phyloP scores from a whole-genome alignment of 2,329 filamentous ascomycete genomes.

The Exophiala alcalophila region DNA sequence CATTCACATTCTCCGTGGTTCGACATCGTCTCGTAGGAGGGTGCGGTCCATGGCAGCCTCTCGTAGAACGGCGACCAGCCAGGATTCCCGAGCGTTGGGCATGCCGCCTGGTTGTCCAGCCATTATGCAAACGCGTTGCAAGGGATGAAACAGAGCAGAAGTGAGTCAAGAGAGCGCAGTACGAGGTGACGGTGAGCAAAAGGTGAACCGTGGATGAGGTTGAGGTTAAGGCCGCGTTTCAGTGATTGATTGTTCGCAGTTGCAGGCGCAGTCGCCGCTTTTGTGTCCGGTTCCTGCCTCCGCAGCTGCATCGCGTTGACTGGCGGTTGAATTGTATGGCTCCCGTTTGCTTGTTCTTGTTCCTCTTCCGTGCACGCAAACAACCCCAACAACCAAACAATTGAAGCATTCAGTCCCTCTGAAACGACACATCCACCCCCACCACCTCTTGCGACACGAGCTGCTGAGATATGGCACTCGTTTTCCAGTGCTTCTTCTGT shows the following conservation, averaged over 20 bases:
- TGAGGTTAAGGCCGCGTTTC: slow-evolving; percentile 8
- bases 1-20: too few relatives aligned
- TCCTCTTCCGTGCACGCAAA: slow-evolving; percentile 7
- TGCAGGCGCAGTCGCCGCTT: too few relatives aligned
- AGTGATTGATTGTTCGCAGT: too few relatives aligned
- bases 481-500: not conserved
- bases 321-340: slow-evolving; percentile 15
- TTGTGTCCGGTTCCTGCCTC: too few relatives aligned
- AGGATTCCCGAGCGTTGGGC: too few relatives aligned
- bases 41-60: too few relatives aligned
- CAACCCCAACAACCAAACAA: slow-evolving; percentile 6
- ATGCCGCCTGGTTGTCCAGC: too few relatives aligned
- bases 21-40: too few relatives aligned
- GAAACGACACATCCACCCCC: slow-evolving; percentile 5
- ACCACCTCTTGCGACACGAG: not conserved
- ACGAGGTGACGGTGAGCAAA: too few relatives aligned
- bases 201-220: not conserved
- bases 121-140: slow-evolving; percentile 2
- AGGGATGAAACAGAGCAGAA: slow-evolving; percentile 7
- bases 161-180: too few relatives aligned
- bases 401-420: slow-evolving; percentile 8
- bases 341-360: too few relatives aligned
- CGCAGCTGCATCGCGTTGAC: slow-evolving; percentile 15
- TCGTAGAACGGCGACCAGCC: too few relatives aligned
- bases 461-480: slow-evolving; percentile 16